These are phyloP conservation scores for Symbiodinium pilosum DNA, from an alignment of 73 alveolate genomes.

Conservation along the genomic window DNA sequence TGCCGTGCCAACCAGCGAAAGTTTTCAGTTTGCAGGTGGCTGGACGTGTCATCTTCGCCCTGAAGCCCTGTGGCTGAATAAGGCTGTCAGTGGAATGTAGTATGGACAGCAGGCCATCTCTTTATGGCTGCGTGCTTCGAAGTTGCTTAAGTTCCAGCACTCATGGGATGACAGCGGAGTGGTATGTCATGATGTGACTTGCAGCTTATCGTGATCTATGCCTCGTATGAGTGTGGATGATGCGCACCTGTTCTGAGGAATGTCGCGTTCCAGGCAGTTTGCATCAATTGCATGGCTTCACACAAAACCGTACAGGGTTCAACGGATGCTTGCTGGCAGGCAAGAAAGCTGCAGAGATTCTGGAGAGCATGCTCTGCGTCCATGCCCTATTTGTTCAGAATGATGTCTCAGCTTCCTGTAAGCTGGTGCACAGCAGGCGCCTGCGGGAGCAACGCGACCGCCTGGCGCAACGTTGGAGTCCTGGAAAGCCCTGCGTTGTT, in stretches of 20 bases:
- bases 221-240: too few relatives aligned
- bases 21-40: too few relatives aligned
- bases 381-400: not conserved
- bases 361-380: conserved; percentile 77
- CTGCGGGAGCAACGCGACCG: conserved; percentile 53
- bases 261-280: conserved; percentile 74
- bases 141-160: too few relatives aligned
- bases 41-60: conserved; percentile 76
- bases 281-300: not conserved
- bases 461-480: conserved; percentile 49
- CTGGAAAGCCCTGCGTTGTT: not conserved
- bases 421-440: conserved; percentile 48
- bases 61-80: conserved; percentile 15
- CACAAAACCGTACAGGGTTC: too few relatives aligned
- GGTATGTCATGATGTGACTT: too few relatives aligned
- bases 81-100: too few relatives aligned
- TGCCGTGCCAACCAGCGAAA: too few relatives aligned
- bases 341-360: conserved; percentile 68
- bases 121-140: too few relatives aligned
- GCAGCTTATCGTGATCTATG: too few relatives aligned
- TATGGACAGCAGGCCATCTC: too few relatives aligned
- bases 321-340: not conserved
- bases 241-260: conserved; percentile 9
- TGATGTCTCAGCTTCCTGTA: too few relatives aligned
- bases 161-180: too few relatives aligned